Conservation (phyloP, 2,329 filamentous ascomycete species). For the Colletotrichum agaves region DNA sequence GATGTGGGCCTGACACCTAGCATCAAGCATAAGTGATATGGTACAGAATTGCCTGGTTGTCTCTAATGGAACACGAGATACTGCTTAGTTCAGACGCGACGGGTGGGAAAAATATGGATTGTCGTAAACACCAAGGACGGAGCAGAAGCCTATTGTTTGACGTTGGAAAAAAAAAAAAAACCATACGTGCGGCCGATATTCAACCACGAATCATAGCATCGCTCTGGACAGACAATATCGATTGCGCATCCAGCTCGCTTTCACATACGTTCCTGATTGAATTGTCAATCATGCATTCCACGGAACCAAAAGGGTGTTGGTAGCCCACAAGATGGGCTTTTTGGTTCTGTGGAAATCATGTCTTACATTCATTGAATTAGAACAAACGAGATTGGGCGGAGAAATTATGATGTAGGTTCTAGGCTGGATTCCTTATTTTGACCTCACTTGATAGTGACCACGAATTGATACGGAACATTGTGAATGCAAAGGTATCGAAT, state of each 20-base stretch:
- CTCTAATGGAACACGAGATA: not conserved
- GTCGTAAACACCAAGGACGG: not conserved
- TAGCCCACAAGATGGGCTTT: not conserved
- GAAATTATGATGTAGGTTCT: not conserved
- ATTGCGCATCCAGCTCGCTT: not conserved
- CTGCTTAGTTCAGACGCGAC: not conserved
- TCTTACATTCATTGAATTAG: not conserved
- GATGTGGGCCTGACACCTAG: too few species aligned
- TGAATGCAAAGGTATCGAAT: too few species aligned
- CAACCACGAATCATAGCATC: constrained; percentile 16
- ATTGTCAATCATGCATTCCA: not conserved
- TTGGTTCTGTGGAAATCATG: not conserved
- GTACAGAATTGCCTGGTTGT: too few species aligned
- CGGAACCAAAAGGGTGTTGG: not conserved
- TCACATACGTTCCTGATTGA: not conserved
- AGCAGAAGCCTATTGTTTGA: not conserved
- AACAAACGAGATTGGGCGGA: not conserved
- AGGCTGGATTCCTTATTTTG: not conserved
- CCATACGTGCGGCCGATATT: not conserved
- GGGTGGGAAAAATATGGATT: constrained; percentile 3
- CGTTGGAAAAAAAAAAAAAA: not conserved
- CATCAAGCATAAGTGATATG: too few species aligned
- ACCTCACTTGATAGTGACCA: not conserved
- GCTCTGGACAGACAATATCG: not conserved
- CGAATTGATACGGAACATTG: not conserved